phyloP scores from a whole-genome alignment of 352 stramenopile species.

The Pythium pyrilobum region DNA sequence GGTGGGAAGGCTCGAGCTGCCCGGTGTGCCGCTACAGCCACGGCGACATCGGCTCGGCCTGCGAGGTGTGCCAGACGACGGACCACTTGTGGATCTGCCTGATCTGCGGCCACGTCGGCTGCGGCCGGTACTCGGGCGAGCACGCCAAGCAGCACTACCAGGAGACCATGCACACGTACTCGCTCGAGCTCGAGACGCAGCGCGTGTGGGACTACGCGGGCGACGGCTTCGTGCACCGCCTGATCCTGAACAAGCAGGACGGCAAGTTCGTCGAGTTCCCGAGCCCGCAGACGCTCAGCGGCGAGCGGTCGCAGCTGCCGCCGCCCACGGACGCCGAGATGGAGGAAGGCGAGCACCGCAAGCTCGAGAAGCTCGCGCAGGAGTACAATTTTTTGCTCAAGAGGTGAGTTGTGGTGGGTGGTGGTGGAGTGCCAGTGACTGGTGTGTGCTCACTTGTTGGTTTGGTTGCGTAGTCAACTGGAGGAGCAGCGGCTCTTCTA shows the following conservation, averaged over 20 bases:
- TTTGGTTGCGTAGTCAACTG: constrained; percentile 69
- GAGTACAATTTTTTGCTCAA: constrained; percentile 97
- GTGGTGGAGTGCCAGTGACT: neutral
- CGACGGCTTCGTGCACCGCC: constrained; percentile 83
- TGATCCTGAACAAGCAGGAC: constrained; percentile 89
- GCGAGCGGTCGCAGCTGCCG: constrained; percentile 64
- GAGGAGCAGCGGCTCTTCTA: constrained; percentile 95
- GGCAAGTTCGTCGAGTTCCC: constrained; percentile 96
- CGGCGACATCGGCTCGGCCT: constrained; percentile 90
- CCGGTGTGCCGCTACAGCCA: constrained; percentile 97
- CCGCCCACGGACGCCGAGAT: constrained; percentile 71
- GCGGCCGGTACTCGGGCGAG: constrained; percentile 93
- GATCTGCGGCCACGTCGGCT: constrained; percentile 95
- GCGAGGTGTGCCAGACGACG: constrained; percentile 91
- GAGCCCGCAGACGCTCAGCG: constrained; percentile 72
- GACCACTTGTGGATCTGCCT: constrained; percentile 96
- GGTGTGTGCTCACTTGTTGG: neutral
- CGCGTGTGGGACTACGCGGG: constrained; percentile 96
- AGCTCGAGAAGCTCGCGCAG: constrained; percentile 93
- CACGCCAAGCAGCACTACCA: constrained; percentile 94
- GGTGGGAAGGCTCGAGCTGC: constrained; percentile 94
- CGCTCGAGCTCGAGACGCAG: constrained; percentile 93
- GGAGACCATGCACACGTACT: constrained; percentile 92
- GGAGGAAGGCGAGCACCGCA: constrained; percentile 91
- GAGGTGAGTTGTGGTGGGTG: constrained; percentile 33